A percentile compares a stretch with the other conserved stretches of the same genome.
phyloP scores from a whole-genome alignment of 129 eudicot genomes.

The Flaveria ramosissima region DNA sequence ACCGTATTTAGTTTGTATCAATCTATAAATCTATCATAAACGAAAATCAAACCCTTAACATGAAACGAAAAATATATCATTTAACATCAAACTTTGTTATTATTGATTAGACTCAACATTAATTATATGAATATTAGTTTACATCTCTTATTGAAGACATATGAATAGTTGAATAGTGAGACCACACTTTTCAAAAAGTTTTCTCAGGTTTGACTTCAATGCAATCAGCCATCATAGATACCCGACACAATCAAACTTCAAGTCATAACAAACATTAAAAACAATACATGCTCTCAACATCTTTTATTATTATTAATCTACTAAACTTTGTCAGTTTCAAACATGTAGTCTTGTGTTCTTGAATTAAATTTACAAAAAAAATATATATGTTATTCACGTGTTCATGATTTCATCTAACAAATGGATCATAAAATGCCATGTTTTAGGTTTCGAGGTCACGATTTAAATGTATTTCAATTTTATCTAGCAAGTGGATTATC shows the following conservation, averaged over 20 bases:
- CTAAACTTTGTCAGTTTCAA: constrained; percentile 8
- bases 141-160: neutral
- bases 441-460: too few relatives aligned
- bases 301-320: neutral
- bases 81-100: too few relatives aligned
- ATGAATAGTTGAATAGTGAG: neutral
- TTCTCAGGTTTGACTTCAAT: constrained; percentile 29
- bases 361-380: neutral
- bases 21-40: too few relatives aligned
- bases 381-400: neutral
- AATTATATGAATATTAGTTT: neutral
- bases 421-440: neutral
- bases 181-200: constrained; percentile 24
- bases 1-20: too few relatives aligned
- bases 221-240: constrained; percentile 16
- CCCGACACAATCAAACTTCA: constrained; percentile 28
- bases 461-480: too few relatives aligned
- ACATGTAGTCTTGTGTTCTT: constrained; percentile 3
- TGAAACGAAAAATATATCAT: too few relatives aligned
- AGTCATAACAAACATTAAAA: constrained; percentile 4
- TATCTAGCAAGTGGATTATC: too few relatives aligned
- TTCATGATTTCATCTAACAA: neutral
- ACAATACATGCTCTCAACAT: constrained; percentile 14
- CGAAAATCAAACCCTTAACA: too few relatives aligned
- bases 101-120: too few relatives aligned